Evolutionary conservation across 176 grass and related monocot species (phyloP).

Genomic region (Thalia dealbata): DNA sequence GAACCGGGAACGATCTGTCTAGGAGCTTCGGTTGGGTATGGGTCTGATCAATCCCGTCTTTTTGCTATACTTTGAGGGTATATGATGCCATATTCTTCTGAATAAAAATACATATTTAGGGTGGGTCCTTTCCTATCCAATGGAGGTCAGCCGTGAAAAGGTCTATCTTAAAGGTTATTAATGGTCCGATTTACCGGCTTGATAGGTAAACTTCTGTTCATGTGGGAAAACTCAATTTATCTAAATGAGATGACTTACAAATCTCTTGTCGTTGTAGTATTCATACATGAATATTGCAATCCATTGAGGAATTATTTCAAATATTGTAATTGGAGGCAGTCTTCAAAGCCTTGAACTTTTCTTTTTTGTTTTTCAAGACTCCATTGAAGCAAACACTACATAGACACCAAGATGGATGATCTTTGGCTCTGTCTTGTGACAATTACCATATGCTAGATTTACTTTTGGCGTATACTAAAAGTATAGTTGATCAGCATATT

Average conservation of each 20-base stretch:
- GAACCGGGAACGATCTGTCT: conserved; percentile 16
- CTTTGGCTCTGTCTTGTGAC: no score
- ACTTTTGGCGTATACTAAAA: no score
- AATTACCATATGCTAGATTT: no score
- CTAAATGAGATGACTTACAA: not conserved
- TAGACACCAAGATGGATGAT: no score
- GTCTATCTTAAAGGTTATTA: conserved; percentile 10
- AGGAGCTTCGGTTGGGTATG: conserved; percentile 20
- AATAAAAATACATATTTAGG: not conserved
- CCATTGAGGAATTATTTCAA: not conserved
- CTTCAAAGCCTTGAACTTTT: no score
- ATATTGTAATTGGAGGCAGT: no score
- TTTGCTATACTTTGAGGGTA: not conserved
- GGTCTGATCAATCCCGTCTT: not conserved
- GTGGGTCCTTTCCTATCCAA: conserved; percentile 17
- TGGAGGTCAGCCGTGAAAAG: conserved; percentile 13
- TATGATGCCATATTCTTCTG: not conserved
- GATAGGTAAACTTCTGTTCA: conserved; percentile 4
- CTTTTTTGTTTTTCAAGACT: no score
- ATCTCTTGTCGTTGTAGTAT: no score
- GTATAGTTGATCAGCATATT: no score
- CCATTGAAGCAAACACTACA: no score
- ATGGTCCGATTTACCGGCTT: conserved; percentile 8
- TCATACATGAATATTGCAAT: not conserved
- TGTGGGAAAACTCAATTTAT: not conserved